phyloP scores from a whole-genome alignment of 768 basidiomycete species.

The Leccinum disarticulatum region DNA sequence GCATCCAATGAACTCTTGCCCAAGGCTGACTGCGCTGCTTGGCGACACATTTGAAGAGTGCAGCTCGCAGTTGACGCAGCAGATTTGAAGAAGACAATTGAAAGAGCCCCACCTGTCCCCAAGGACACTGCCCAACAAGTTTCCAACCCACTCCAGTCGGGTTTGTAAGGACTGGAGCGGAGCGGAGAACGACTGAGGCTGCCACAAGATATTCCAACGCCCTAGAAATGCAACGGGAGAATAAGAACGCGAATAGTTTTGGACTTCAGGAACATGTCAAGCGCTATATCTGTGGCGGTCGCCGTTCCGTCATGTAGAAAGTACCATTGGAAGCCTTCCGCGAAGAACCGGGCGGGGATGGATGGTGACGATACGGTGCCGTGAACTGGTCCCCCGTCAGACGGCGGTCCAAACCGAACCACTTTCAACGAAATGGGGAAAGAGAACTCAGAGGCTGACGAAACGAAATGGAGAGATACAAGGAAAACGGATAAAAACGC shows the following conservation, averaged over 20 bases:
- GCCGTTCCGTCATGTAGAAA: conserved; percentile 10
- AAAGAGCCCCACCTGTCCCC: background rate
- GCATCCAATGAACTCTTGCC: background rate
- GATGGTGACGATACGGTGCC: background rate
- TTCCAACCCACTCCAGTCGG: background rate
- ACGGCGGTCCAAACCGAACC: conserved; percentile 8
- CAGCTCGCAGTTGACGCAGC: background rate
- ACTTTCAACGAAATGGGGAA: conserved; percentile 2
- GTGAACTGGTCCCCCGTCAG: background rate
- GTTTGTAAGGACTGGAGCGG: background rate
- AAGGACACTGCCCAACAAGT: background rate
- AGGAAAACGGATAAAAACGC: background rate
- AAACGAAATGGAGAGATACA: background rate
- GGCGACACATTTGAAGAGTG: background rate
- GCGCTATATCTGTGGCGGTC: background rate
- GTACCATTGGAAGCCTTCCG: conserved; percentile 28
- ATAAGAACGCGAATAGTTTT: background rate
- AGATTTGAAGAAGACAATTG: background rate
- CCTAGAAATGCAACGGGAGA: background rate
- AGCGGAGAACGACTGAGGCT: background rate
- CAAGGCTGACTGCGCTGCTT: background rate
- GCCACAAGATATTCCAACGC: background rate
- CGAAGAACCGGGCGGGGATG: conserved; percentile 12
- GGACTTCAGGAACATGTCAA: background rate
- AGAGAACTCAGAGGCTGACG: background rate